These are phyloP conservation scores for Prunus kanzakura DNA, from an alignment of 306 rosid genomes.

Conservation along the genomic window DNA sequence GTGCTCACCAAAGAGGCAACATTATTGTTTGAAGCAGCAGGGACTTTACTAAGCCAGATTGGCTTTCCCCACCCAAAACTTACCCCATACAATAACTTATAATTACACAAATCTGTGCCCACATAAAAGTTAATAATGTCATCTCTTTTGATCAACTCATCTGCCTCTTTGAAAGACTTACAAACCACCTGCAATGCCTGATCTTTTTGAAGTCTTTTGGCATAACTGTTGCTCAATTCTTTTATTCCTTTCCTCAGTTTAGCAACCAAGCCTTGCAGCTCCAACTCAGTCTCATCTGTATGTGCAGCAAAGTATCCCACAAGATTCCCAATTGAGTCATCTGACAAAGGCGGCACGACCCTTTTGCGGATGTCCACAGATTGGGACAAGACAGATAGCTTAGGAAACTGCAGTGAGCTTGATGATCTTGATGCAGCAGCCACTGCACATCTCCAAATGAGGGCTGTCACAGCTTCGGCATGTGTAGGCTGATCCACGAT, in stretches of 20 bases:
- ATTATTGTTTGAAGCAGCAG: background rate
- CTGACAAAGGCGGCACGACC: slow-evolving; percentile 6
- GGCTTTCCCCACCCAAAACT: slow-evolving; percentile 22
- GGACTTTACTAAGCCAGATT: slow-evolving; percentile 5
- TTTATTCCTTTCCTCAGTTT: slow-evolving; percentile 15
- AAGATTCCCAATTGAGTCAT: slow-evolving; percentile 13
- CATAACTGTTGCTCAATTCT: background rate
- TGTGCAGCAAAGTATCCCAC: slow-evolving; percentile 5
- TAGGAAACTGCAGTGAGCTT: background rate
- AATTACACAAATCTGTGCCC: slow-evolving; percentile 1
- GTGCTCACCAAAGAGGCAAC: background rate
- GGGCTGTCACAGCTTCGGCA: slow-evolving; percentile 14
- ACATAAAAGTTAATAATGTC: background rate
- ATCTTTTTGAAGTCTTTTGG: background rate
- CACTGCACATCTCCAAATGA: slow-evolving; percentile 14
- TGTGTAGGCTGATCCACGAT: background rate
- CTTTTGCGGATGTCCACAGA: slow-evolving; percentile 6
- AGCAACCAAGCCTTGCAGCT: slow-evolving; percentile 8
- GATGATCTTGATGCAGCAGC: slow-evolving; percentile 6
- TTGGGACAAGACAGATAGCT: slow-evolving; percentile 2
- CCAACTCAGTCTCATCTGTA: slow-evolving; percentile 1
- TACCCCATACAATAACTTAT: slow-evolving; percentile 6
- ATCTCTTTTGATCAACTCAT: slow-evolving; percentile 4
- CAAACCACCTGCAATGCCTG: background rate
- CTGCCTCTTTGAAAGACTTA: background rate